Conservation (phyloP, 352 stramenopile species). For the Phytophthora multivora region DNA sequence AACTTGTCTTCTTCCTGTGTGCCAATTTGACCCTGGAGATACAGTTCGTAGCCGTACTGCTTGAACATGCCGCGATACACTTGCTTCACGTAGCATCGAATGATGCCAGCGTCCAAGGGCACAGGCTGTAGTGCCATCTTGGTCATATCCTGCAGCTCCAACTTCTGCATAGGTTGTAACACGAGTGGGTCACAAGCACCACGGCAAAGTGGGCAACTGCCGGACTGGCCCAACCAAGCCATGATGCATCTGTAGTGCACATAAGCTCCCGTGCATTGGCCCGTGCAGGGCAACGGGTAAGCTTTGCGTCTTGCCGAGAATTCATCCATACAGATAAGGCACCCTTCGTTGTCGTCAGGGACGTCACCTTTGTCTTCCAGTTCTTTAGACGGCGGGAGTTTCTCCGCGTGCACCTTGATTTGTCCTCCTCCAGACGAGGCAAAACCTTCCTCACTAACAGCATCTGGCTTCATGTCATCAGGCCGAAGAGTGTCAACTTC, state of each 20-base stretch:
- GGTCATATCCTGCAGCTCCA: constrained; percentile 81
- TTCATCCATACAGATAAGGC: constrained; percentile 91
- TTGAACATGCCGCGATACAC: constrained; percentile 89
- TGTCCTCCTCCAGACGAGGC: constrained; percentile 1
- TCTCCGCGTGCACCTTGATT: constrained; percentile 32
- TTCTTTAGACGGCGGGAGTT: constrained; percentile 28
- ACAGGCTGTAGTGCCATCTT: constrained; percentile 80
- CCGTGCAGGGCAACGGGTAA: constrained; percentile 84
- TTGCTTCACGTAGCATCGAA: constrained; percentile 89
- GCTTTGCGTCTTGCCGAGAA: constrained; percentile 84
- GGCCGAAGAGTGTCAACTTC: constrained; percentile 31
- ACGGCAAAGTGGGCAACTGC: constrained; percentile 82
- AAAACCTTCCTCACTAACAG: constrained; percentile 12
- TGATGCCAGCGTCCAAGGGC: constrained; percentile 83
- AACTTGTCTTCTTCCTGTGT: constrained; percentile 87
- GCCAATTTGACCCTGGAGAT: constrained; percentile 82
- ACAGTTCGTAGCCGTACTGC: constrained; percentile 87
- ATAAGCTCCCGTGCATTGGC: constrained; percentile 74
- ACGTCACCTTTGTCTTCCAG: constrained; percentile 33
- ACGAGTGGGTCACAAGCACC: constrained; percentile 81
- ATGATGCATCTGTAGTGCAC: constrained; percentile 91
- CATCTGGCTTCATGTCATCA: constrained; percentile 15
- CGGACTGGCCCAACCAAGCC: constrained; percentile 85
- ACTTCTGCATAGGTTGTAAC: constrained; percentile 81
- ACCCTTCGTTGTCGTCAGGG: constrained; percentile 50